Evolutionary conservation across 345 rosid species (phyloP).

Genomic region (Populus euphratica): DNA sequence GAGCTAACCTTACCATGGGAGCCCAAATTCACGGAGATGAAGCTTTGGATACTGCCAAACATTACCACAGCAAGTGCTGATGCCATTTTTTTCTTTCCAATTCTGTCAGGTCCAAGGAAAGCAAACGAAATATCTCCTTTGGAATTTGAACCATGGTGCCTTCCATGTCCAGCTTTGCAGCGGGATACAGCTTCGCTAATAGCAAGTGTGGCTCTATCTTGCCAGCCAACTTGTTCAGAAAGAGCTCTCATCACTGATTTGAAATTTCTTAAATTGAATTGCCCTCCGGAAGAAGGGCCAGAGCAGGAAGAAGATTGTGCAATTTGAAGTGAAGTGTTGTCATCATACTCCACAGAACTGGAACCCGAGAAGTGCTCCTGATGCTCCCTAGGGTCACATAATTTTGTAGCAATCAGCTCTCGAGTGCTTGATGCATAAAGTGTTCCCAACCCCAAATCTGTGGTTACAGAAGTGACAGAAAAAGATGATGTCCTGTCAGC

Average conservation of each 20-base stretch:
- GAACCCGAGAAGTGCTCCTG: slow-evolving; percentile 20
- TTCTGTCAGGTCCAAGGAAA: slow-evolving; percentile 69
- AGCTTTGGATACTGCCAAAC: slow-evolving; percentile 39
- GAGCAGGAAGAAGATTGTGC: slow-evolving; percentile 28
- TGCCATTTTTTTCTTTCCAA: slow-evolving; percentile 65
- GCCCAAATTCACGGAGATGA: slow-evolving; percentile 48
- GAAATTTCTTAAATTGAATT: slow-evolving; percentile 32
- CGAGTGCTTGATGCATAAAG: slow-evolving; percentile 36
- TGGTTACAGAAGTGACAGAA: slow-evolving; percentile 40
- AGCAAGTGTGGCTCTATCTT: slow-evolving; percentile 51
- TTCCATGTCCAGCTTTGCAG: slow-evolving; percentile 39
- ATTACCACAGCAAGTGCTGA: slow-evolving; percentile 53
- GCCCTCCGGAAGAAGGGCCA: slow-evolving; percentile 21
- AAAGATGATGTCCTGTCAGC: slow-evolving; percentile 22
- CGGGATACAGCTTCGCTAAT: slow-evolving; percentile 47
- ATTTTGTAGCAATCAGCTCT: slow-evolving; percentile 30
- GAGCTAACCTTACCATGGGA: slow-evolving; percentile 24
- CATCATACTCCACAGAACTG: slow-evolving; percentile 26
- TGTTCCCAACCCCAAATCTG: slow-evolving; percentile 57
- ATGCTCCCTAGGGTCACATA: slow-evolving; percentile 22
- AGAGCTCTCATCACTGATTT: slow-evolving; percentile 47
- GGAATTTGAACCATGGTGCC: slow-evolving; percentile 17
- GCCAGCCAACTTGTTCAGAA: slow-evolving; percentile 51
- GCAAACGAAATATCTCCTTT: slow-evolving; percentile 53
- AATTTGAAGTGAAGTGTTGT: slow-evolving; percentile 22